phyloP scores from a whole-genome alignment of 441 rosid species.

The Aquilaria agallochum region DNA sequence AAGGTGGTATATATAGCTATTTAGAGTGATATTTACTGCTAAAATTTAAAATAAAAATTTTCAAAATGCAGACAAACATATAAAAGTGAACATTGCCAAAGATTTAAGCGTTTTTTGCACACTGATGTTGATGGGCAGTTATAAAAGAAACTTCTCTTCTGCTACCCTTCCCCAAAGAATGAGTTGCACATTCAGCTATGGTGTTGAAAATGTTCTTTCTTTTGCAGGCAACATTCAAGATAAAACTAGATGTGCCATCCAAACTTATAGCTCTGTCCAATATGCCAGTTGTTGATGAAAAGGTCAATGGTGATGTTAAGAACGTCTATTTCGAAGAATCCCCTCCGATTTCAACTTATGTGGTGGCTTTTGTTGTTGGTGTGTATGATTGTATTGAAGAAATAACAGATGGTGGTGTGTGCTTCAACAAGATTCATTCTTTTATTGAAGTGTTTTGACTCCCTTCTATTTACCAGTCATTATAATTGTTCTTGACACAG shows the following conservation, averaged over 20 bases:
- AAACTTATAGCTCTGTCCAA: slow-evolving; percentile 33
- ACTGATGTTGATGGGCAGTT: no score
- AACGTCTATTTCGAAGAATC: slow-evolving; percentile 33
- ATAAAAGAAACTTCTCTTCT: no score
- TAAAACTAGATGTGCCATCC: slow-evolving; percentile 23
- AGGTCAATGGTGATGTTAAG: slow-evolving; percentile 23
- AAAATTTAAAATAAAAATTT: no score
- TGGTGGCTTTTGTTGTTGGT: slow-evolving; percentile 43
- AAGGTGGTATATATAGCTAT: no score
- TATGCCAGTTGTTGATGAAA: slow-evolving; percentile 36
- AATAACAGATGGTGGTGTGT: slow-evolving; percentile 25
- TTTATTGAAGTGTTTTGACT: background rate
- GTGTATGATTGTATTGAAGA: slow-evolving; percentile 33
- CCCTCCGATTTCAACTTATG: slow-evolving; percentile 41
- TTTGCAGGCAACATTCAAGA: slow-evolving; percentile 36
- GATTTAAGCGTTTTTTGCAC: no score
- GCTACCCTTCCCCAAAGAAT: no score
- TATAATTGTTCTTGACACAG: slow-evolving; percentile 14
- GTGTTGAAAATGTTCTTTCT: background rate
- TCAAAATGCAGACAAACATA: no score
- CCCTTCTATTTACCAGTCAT: background rate
- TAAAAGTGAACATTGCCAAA: no score
- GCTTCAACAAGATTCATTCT: background rate
- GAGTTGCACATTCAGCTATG: no score
- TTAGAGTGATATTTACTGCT: no score